Evolutionary conservation across 2,329 filamentous ascomycete genomes (phyloP).

Genomic region (Paramyrothecium sp.): DNA sequence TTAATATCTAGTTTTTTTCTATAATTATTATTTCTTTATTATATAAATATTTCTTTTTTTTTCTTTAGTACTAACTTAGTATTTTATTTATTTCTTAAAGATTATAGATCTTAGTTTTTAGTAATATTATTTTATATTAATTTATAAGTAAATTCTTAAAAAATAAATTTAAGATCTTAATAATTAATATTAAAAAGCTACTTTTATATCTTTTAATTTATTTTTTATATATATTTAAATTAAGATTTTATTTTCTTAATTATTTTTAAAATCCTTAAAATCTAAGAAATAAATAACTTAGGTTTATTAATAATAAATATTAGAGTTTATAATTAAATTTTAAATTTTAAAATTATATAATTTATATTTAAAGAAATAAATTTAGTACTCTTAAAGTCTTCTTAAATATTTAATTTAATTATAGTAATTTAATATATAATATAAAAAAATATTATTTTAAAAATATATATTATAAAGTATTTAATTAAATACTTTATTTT

Average conservation of each 20-base stretch:
- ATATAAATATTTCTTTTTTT: too few species aligned
- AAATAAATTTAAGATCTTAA: too few species aligned
- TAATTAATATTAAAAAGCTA: neutral
- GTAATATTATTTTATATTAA: too few species aligned
- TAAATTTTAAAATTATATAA: neutral
- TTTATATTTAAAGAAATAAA: neutral
- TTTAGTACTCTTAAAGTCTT: too few species aligned
- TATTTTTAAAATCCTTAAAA: neutral
- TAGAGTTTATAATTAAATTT: too few species aligned
- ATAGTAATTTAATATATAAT: neutral
- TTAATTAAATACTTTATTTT: too few species aligned
- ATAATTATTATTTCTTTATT: neutral
- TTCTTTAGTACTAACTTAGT: too few species aligned
- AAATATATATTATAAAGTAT: too few species aligned
- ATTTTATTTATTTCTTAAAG: too few species aligned
- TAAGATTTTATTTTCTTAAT: neutral
- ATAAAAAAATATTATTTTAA: neutral
- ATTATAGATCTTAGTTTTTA: too few species aligned
- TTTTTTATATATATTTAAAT: neutral
- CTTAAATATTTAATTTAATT: neutral
- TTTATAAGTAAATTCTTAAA: too few species aligned
- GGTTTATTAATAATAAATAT: neutral
- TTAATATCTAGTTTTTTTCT: neutral
- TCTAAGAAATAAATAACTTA: neutral
- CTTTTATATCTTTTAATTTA: too few species aligned